Evolutionary conservation across 495 filamentous ascomycete genomes (phyloP).

Genomic region (Xylaria nigripes): DNA sequence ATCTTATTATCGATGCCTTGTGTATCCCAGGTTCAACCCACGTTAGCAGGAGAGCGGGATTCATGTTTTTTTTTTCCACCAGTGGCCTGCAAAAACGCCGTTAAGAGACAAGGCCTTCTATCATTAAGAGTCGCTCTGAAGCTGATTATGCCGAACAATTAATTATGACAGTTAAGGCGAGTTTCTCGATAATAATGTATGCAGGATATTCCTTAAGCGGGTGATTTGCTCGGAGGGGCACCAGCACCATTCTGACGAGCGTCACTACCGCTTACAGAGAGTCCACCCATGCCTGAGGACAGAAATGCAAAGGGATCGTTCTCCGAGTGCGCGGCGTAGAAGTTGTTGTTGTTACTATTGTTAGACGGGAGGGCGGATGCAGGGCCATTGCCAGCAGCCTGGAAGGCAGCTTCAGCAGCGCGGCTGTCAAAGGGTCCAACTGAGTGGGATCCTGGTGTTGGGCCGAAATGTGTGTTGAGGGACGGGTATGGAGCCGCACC

Average conservation of each 20-base stretch:
- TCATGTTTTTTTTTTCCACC: not conserved
- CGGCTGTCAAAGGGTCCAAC: slow-evolving; percentile 89
- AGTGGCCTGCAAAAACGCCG: not conserved
- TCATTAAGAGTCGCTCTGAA: not conserved
- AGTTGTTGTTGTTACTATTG: slow-evolving; percentile 31
- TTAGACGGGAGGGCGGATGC: slow-evolving; percentile 57
- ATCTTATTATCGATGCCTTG: slow-evolving; percentile 3
- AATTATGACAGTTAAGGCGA: slow-evolving; percentile 6
- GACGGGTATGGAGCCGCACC: slow-evolving; percentile 73
- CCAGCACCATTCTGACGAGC: slow-evolving; percentile 68
- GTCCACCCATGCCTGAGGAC: slow-evolving; percentile 66
- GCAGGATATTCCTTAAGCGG: slow-evolving; percentile 36
- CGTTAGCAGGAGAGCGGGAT: not conserved
- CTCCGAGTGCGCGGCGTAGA: slow-evolving; percentile 49
- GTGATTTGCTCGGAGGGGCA: slow-evolving; percentile 55
- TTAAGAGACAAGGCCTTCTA: slow-evolving; percentile 1
- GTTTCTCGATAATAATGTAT: slow-evolving; percentile 1
- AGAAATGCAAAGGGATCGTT: slow-evolving; percentile 87
- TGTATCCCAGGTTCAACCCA: slow-evolving; percentile 16
- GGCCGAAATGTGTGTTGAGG: slow-evolving; percentile 69
- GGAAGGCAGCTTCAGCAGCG: slow-evolving; percentile 84
- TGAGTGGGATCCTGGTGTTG: slow-evolving; percentile 64
- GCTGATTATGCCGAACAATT: slow-evolving; percentile 26
- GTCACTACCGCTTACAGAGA: slow-evolving; percentile 78
- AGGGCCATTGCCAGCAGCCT: slow-evolving; percentile 69